Conservation (phyloP, 805 yeast species). For the Yamadazyma phyllophila region DNA sequence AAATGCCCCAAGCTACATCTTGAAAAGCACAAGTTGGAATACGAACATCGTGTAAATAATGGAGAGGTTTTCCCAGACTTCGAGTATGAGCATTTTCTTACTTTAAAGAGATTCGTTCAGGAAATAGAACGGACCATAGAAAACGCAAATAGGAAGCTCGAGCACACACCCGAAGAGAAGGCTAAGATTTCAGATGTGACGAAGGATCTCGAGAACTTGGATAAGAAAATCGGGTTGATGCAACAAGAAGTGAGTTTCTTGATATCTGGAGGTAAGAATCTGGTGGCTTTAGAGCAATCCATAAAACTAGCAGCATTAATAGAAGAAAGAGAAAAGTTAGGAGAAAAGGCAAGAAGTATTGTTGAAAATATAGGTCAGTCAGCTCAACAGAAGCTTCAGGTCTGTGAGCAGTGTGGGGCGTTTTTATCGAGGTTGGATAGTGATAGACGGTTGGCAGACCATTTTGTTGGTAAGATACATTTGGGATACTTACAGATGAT, state of each 20-base stretch:
- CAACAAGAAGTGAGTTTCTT: slow-evolving; percentile 62
- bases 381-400: slow-evolving; percentile 87
- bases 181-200: slow-evolving; percentile 55
- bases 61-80: slow-evolving; percentile 49
- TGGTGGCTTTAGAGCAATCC: slow-evolving; percentile 51
- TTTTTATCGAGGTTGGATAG: slow-evolving; percentile 81
- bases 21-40: slow-evolving; percentile 70
- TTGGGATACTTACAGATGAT: slow-evolving; percentile 79
- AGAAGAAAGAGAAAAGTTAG: slow-evolving; percentile 49
- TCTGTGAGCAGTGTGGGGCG: slow-evolving; percentile 88
- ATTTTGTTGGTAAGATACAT: slow-evolving; percentile 85
- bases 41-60: slow-evolving; percentile 47
- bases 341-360: slow-evolving; percentile 55
- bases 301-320: slow-evolving; percentile 43
- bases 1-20: slow-evolving; percentile 73
- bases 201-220: slow-evolving; percentile 57
- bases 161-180: slow-evolving; percentile 73
- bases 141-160: slow-evolving; percentile 60
- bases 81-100: slow-evolving; percentile 48
- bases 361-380: slow-evolving; percentile 78
- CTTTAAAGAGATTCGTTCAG: slow-evolving; percentile 51
- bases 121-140: slow-evolving; percentile 61
- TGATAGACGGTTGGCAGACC: slow-evolving; percentile 86
- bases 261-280: slow-evolving; percentile 46
- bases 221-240: slow-evolving; percentile 62